These are phyloP conservation scores for Cardamine chenopodiifolia DNA, from an alignment of 345 rosid species.

Conservation along the genomic window DNA sequence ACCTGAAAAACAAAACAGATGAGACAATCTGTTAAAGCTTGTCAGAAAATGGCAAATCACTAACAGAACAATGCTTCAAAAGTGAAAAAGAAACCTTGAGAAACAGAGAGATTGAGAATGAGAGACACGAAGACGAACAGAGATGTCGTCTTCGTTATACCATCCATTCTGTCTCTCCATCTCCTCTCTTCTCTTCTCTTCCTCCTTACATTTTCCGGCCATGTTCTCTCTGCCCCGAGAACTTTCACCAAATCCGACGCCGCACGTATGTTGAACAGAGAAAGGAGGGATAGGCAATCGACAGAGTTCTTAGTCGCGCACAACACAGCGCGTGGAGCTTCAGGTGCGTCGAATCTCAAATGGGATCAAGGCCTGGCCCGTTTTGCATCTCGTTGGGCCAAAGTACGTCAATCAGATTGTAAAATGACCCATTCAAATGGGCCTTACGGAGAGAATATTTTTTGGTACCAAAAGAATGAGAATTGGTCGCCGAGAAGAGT, in stretches of 20 bases:
- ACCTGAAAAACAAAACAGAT: slow-evolving; percentile 29
- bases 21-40: slow-evolving; percentile 28
- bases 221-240: background rate
- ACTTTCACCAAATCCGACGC: background rate
- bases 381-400: slow-evolving; percentile 33
- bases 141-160: slow-evolving; percentile 35
- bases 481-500: slow-evolving; percentile 46
- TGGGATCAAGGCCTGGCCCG: slow-evolving; percentile 51
- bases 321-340: slow-evolving; percentile 36
- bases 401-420: slow-evolving; percentile 45
- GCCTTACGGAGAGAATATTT: slow-evolving; percentile 53
- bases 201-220: slow-evolving; percentile 11
- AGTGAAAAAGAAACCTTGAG: slow-evolving; percentile 1
- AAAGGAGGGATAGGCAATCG: background rate
- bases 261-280: slow-evolving; percentile 10
- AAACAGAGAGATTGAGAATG: slow-evolving; percentile 8
- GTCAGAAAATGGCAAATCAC: slow-evolving; percentile 32
- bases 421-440: slow-evolving; percentile 50
- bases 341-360: slow-evolving; percentile 36
- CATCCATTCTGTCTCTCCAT: slow-evolving; percentile 5
- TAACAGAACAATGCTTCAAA: slow-evolving; percentile 24
- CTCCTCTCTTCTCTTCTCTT: slow-evolving; percentile 8
- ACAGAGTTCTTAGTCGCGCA: slow-evolving; percentile 47
- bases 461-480: slow-evolving; percentile 44
- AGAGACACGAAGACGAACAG: slow-evolving; percentile 36